Evolutionary conservation across 306 rosid species (phyloP).

Genomic region (Fragaria ananassa): DNA sequence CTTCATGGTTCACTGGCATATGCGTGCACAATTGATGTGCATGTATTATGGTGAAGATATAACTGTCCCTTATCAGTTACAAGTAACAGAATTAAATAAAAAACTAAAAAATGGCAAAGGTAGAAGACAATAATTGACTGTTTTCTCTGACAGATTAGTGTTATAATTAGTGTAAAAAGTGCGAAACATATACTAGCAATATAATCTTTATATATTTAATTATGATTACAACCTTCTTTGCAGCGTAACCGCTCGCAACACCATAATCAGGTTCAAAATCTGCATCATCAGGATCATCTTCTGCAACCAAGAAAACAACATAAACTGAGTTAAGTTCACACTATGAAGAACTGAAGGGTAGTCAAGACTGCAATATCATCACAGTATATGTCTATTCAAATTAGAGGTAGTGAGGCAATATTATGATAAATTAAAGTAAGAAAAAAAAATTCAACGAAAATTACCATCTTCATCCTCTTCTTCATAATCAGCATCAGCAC

Average conservation of each 20-base stretch:
- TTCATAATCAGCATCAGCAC: constrained; percentile 84
- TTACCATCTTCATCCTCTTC: constrained; percentile 92
- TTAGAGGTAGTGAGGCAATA: constrained; percentile 10
- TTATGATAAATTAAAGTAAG: constrained; percentile 2
- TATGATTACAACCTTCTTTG: constrained; percentile 57
- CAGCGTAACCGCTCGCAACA: constrained; percentile 50
- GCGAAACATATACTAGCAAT: not conserved
- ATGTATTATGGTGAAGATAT: not conserved
- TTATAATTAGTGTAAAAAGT: not conserved
- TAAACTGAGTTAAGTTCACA: constrained; percentile 3
- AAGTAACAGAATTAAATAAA: not conserved
- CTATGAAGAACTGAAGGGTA: constrained; percentile 10
- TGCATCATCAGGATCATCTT: constrained; percentile 94
- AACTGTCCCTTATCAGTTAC: not conserved
- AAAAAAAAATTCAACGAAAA: constrained; percentile 13
- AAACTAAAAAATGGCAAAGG: not conserved
- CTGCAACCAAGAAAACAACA: constrained; percentile 44
- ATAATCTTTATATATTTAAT: constrained; percentile 14
- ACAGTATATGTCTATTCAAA: not conserved
- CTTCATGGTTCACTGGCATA: not conserved
- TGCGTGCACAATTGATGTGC: not conserved
- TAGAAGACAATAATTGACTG: not conserved
- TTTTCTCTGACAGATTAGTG: not conserved
- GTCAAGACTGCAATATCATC: constrained; percentile 16
- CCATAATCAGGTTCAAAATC: constrained; percentile 82